Conservation (phyloP, 495 filamentous ascomycete genomes). For the Talaromyces borbonicus region DNA sequence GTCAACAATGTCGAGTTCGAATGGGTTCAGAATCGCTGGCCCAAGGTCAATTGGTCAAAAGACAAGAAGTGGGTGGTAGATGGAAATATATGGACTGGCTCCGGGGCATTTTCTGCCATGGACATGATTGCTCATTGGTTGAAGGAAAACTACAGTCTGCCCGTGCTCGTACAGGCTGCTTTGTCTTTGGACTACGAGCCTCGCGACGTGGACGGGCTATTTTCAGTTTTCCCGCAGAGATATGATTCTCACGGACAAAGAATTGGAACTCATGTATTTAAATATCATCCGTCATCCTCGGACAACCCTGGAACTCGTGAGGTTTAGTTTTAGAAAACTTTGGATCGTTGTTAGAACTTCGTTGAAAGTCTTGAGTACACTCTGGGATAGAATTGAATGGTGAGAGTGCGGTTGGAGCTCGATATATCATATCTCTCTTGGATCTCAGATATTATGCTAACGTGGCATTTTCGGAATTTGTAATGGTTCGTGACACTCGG, state of each 20-base stretch:
- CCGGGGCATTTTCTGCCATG: slow-evolving; percentile 26
- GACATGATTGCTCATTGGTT: slow-evolving; percentile 30
- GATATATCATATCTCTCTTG: too few species aligned
- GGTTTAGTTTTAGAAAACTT: too few species aligned
- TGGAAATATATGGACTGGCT: slow-evolving; percentile 29
- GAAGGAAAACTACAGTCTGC: slow-evolving; percentile 17
- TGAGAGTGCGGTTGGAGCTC: too few species aligned
- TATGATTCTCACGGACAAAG: slow-evolving; percentile 12
- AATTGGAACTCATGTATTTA: slow-evolving; percentile 18
- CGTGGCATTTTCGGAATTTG: too few species aligned
- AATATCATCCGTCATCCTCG: too few species aligned
- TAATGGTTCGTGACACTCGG: too few species aligned
- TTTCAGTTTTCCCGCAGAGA: slow-evolving; percentile 11
- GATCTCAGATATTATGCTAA: too few species aligned
- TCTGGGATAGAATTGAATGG: too few species aligned
- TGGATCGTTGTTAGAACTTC: too few species aligned
- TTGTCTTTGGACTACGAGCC: slow-evolving; percentile 14
- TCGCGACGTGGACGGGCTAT: slow-evolving; percentile 10
- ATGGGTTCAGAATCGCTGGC: slow-evolving; percentile 12
- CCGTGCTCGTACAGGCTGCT: slow-evolving; percentile 10
- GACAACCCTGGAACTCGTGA: too few species aligned
- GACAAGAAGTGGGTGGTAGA: slow-evolving; percentile 25
- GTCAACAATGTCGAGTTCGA: slow-evolving; percentile 18
- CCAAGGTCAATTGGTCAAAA: slow-evolving; percentile 24
- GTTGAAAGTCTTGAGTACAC: too few species aligned